Evolutionary conservation across 257 asterid genomes (phyloP).

Genomic region (Sherardia arvensis): DNA sequence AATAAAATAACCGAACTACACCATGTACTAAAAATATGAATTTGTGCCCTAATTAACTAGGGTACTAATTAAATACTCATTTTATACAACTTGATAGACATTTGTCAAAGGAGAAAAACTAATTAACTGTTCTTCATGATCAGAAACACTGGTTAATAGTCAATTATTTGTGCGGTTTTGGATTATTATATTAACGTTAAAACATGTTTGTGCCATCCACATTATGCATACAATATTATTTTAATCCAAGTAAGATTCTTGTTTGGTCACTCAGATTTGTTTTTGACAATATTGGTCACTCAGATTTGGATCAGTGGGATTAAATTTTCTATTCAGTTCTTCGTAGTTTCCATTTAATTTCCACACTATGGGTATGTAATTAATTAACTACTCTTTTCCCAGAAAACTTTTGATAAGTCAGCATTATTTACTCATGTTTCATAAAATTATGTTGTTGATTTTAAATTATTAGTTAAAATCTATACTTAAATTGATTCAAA

Average conservation of each 20-base stretch:
- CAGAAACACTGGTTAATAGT: not conserved
- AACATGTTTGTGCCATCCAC: not conserved
- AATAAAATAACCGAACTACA: too few species aligned
- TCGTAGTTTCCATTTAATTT: not conserved
- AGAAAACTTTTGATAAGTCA: too few species aligned
- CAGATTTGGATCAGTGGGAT: not conserved
- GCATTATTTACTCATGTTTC: too few species aligned
- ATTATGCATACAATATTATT: not conserved
- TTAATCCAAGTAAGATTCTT: slow-evolving; percentile 6
- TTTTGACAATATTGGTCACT: too few species aligned
- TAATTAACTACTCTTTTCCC: too few species aligned
- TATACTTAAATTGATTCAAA: too few species aligned
- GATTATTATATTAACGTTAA: not conserved
- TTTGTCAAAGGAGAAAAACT: not conserved
- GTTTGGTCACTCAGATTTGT: slow-evolving; percentile 1
- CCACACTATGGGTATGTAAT: too few species aligned
- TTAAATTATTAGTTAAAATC: too few species aligned
- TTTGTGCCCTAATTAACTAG: not conserved
- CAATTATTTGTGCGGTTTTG: not conserved
- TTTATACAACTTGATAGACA: not conserved
- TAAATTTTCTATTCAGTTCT: not conserved
- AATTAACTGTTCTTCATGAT: too few species aligned
- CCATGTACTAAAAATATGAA: too few species aligned
- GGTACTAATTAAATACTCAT: too few species aligned
- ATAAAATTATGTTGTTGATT: too few species aligned